These are phyloP conservation scores for Aspergillus clavatus DNA, from an alignment of 2,329 filamentous ascomycete species.

Conservation along the genomic window DNA sequence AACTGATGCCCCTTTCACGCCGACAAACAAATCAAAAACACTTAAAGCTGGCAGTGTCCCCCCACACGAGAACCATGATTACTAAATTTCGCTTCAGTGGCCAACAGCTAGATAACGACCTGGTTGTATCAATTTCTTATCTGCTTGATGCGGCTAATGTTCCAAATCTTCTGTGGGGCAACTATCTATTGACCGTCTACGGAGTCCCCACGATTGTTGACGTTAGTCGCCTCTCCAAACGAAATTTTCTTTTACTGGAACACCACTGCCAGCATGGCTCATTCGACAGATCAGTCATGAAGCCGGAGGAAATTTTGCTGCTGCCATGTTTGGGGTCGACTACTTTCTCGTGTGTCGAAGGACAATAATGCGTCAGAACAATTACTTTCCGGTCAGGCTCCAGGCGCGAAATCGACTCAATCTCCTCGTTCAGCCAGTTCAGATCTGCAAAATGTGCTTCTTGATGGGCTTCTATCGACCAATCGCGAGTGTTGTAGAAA, in stretches of 20 bases:
- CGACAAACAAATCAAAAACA: too few relatives aligned
- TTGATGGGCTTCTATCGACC: slow-evolving; percentile 22
- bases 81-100: slow-evolving; percentile 9
- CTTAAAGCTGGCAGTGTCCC: too few relatives aligned
- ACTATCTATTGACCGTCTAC: slow-evolving; percentile 26
- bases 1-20: too few relatives aligned
- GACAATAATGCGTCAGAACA: slow-evolving; percentile 30
- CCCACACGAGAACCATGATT: too few relatives aligned
- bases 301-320: slow-evolving; percentile 28
- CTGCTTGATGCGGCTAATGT: slow-evolving; percentile 16
- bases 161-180: slow-evolving; percentile 26
- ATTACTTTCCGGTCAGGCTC: slow-evolving; percentile 25
- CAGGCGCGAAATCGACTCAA: slow-evolving; percentile 13
- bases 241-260: too few relatives aligned
- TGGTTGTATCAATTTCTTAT: slow-evolving; percentile 18
- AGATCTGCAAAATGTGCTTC: slow-evolving; percentile 23
- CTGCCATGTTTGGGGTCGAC: slow-evolving; percentile 21
- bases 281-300: slow-evolving; percentile 35
- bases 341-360: slow-evolving; percentile 13
- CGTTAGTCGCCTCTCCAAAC: slow-evolving; percentile 9
- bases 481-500: slow-evolving; percentile 40
- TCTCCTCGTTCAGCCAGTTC: slow-evolving; percentile 28
- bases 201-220: slow-evolving; percentile 24
- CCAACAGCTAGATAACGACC: slow-evolving; percentile 10
- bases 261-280: slow-evolving; percentile 37